A percentile compares a stretch with the other conserved stretches of the same genome.
Conservation (phyloP, 768 basidiomycete genomes). For the Termitomyces sp. region DNA sequence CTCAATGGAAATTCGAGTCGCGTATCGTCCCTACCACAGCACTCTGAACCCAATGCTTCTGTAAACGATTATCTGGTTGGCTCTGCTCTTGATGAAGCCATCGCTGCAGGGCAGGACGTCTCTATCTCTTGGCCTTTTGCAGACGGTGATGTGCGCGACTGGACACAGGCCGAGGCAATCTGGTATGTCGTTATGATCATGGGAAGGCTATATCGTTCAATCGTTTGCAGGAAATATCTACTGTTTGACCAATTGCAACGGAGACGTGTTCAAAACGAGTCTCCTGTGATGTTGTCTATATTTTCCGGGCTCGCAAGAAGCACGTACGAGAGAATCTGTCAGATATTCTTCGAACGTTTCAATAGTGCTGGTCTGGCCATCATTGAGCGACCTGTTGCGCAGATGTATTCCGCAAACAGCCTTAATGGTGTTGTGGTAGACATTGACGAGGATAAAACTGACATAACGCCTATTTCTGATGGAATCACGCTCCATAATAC, state of each 20-base stretch:
- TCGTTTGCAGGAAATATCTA: constrained; percentile 68
- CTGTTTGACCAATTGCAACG: constrained; percentile 74
- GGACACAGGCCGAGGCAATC: constrained; percentile 83
- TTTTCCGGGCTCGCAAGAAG: constrained; percentile 60
- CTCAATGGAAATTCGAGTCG: constrained; percentile 41
- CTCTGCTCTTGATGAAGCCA: constrained; percentile 72
- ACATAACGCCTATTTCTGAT: constrained; percentile 76
- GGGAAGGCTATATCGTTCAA: neutral
- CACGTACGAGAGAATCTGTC: constrained; percentile 71
- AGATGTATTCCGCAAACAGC: constrained; percentile 73
- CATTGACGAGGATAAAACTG: constrained; percentile 71
- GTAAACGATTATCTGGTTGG: constrained; percentile 85
- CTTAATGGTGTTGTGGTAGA: constrained; percentile 79
- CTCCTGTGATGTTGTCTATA: constrained; percentile 76
- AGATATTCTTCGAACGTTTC: constrained; percentile 90
- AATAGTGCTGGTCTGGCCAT: constrained; percentile 82
- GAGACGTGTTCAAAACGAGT: constrained; percentile 83
- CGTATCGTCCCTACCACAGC: constrained; percentile 43
- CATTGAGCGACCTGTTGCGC: constrained; percentile 80
- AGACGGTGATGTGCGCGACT: constrained; percentile 70
- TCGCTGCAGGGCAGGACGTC: constrained; percentile 70
- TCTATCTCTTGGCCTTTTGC: constrained; percentile 81
- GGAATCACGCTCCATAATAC: constrained; percentile 57
- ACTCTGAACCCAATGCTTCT: constrained; percentile 38
- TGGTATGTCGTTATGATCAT: constrained; percentile 50